Base-by-base conservation (phyloP, 1,139 yeast genomes). In the Geotrichum citri-aurantii region DNA sequence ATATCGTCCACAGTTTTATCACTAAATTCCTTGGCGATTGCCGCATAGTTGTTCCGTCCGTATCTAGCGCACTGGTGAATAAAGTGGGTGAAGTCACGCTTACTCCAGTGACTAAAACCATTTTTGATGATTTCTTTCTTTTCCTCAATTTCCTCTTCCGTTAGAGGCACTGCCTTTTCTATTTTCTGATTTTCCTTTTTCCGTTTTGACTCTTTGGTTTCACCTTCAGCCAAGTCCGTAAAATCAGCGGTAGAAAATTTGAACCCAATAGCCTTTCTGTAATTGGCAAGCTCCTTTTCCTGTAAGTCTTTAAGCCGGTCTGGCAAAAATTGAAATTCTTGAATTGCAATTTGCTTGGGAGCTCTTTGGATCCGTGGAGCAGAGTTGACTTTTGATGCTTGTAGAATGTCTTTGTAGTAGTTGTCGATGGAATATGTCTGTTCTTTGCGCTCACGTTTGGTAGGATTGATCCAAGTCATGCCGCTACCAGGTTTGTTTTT, bases 321-420 rank as follows among this genome's bases (percentile, higher is more conserved):
- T 1, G 96, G 86, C 69, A 84, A 90, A 69, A 93, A 92, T 68
- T 93, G 99, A 71, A 87, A 96, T 68, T 93, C 99, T 66, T 87
- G 96, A 7, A 73, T 64, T 42, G 65, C 65, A 40, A 69, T 58
- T 58, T 67, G 82, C 80, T 70, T 96, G 68, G 89, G 87, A 0
- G 76, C 69, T 58, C 81, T 79, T 3, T 82, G 79, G 27, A 69
- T 70, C 40, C 72, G 65, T 14, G 73, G 65, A 86, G 78, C 77
- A 85, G 93, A 69, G 81, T 82, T 49, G 70, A 57, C 59, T 54
- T 54, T 78, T 78, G 46, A 50, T 23, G 49, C 65, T 65, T 67
- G 83, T 66, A 87, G 70, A 47, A 88, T 89, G 65, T 89, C 96
- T 67, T 88, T 90, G 69, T 90, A 91, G 71, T 91, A 91, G 54